A percentile compares a stretch with the other conserved stretches of the same genome.
phyloP scores from a whole-genome alignment of 129 eudicot species.

The Deinandra increscens region DNA sequence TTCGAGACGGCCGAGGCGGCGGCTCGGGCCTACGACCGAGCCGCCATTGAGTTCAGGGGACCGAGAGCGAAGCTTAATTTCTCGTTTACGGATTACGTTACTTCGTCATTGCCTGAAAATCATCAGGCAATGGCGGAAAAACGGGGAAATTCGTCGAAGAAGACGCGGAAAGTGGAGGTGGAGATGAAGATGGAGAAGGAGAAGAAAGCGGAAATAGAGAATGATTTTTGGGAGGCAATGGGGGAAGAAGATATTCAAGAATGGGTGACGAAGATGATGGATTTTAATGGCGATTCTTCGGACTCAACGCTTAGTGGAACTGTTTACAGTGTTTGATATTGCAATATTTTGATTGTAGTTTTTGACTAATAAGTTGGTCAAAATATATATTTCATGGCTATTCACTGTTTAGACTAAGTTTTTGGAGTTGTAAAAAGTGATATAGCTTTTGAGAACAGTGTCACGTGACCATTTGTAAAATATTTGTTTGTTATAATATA shows the following conservation, averaged over 20 bases:
- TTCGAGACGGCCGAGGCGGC: slow-evolving; percentile 80
- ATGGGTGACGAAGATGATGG: slow-evolving; percentile 63
- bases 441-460: too few species aligned
- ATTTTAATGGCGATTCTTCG: slow-evolving; percentile 49
- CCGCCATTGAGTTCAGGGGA: slow-evolving; percentile 71
- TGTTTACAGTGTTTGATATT: slow-evolving; percentile 40
- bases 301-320: slow-evolving; percentile 47
- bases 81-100: slow-evolving; percentile 40
- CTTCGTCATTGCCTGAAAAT: slow-evolving; percentile 6
- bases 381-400: not conserved
- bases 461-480: too few species aligned
- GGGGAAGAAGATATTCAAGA: slow-evolving; percentile 56
- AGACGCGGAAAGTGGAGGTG: slow-evolving; percentile 1
- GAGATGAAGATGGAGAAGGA: slow-evolving; percentile 14
- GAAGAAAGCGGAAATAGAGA: slow-evolving; percentile 17
- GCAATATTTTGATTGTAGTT: not conserved
- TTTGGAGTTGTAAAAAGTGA: not conserved
- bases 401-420: not conserved
- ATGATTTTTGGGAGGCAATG: slow-evolving; percentile 36
- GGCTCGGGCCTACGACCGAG: slow-evolving; percentile 63
- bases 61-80: slow-evolving; percentile 70
- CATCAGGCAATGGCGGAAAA: not conserved
- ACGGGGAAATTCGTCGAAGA: not conserved
- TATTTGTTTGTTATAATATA: too few species aligned
- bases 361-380: not conserved